Base-by-base conservation (phyloP, 2,329 filamentous ascomycete species). In the Falciphora oryzae region DNA sequence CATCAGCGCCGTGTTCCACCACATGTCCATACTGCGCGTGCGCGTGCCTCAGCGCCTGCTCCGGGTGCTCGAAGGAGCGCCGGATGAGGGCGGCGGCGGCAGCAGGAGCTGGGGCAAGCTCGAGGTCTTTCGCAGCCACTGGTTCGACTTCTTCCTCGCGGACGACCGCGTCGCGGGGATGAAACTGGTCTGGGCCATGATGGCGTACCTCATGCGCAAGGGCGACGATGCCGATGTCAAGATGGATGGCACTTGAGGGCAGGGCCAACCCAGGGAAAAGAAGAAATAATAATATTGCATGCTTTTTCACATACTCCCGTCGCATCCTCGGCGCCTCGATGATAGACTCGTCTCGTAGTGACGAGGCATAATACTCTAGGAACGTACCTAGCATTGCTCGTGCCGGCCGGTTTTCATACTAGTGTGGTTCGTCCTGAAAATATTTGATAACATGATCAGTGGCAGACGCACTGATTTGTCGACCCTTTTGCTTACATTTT, bases 1-100 rank as follows among this genome's bases (percentile, higher is more conserved):
- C 57, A 72, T 89, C 57, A 87, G 84, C 73, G 81, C 80, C 5
- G 72, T 89, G 35, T 87, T 87, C 71, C 86, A 89, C 69, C 86
- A 89, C 69, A 67, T 89, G 16, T 83, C 80, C 31, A 73, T 89
- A 61, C 70, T 89, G 65, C 76, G 86, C 29, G 80, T 87, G 31
- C 80, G 85, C n/a, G 84, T 89, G 25, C 85, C 86, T 1, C 74
- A 76, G 32, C 75, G 76, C 29, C 72, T 88, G 60, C 75, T 89
- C 35, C 77, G 79, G 22, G 82, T 84, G 10, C 68, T 89, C 2
- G 81, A 80, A 10, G 85, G 85, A 0, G 74, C 75, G 4, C 66
- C 70, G 1, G 73, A 74, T 50, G 68, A 68, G 1, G 75, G 76
- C 56, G 73, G 72, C 10, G 75, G 74, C 63, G 70, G 67, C 22